Evolutionary conservation across 139 green algal species (phyloP).

Genomic region (Picochlorum sp.): DNA sequence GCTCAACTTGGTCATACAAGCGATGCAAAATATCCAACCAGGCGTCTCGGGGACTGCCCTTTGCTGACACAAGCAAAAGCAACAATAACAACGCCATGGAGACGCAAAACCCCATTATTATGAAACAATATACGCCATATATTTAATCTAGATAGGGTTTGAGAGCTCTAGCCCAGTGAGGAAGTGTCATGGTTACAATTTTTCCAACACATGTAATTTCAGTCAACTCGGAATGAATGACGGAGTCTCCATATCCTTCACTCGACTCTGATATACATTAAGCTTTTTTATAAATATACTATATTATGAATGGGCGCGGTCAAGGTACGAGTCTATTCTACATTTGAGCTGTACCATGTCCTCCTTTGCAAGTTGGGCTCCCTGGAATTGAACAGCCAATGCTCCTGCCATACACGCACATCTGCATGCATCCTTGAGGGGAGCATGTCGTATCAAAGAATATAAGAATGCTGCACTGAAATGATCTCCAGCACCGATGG

Average conservation of each 20-base stretch:
- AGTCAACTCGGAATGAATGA: too few relatives aligned
- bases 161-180: background rate
- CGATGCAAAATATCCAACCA: slow-evolving; percentile 18
- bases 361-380: slow-evolving; percentile 30
- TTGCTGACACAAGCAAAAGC: too few relatives aligned
- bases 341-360: background rate
- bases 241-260: too few relatives aligned
- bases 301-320: too few relatives aligned
- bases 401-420: slow-evolving; percentile 46
- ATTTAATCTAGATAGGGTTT: background rate
- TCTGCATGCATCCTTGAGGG: slow-evolving; percentile 22
- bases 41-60: background rate
- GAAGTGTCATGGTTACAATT: background rate
- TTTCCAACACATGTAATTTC: too few relatives aligned
- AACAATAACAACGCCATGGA: background rate
- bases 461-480: slow-evolving; percentile 70
- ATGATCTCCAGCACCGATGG: slow-evolving; percentile 66
- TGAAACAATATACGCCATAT: too few relatives aligned
- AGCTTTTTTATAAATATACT: too few relatives aligned
- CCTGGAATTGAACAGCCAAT: slow-evolving; percentile 44
- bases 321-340: too few relatives aligned
- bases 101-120: too few relatives aligned
- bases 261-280: too few relatives aligned
- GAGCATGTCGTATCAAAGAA: slow-evolving; percentile 34
- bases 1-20: slow-evolving; percentile 19